Evolutionary conservation across 2,329 filamentous ascomycete genomes (phyloP), one percentile per base, ranked within the genome.

Genomic region (Dothiorella sarmentorum): DNA sequence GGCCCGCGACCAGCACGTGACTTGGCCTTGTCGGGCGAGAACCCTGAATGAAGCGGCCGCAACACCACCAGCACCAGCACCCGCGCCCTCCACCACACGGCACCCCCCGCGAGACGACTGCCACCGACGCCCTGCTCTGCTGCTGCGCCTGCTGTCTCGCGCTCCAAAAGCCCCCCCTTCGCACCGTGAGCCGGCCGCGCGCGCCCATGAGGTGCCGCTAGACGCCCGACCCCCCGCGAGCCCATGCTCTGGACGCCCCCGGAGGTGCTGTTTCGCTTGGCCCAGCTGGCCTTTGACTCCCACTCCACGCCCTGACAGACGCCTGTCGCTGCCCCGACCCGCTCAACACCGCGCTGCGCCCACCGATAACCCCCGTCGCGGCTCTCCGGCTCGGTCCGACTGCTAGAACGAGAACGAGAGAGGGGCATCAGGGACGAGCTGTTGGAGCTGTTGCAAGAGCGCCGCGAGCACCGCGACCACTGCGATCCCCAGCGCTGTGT

Each of bases 401-500:
- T 59, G 38, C 40, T 55, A 35, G 38, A 24, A 53, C 37, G 57
- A 35, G 38, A 24, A 53, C 37, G 57, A 55, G 38, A 49, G 57
- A 55, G 57, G 57, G 57, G 38, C 47, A 45, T 44, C 45, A 53
- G 47, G 47, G 47, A 44, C 37, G 44, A 24, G 29, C 37, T 42
- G 38, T 27, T 29, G 47, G 47, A 44, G 38, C 29, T 53, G 35
- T 45, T 33, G 27, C 44, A 35, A 51, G 45, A 47, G 49, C 26
- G 33, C 45, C 55, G 55, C 55, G 55, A 47, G 15, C 24, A 24
- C 43, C 18, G 56, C 44, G 47, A 61, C 29, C 61, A 43, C 62
- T 56, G 59, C 40, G 55, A 51, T 22, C 42, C 18, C 42, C 56
- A 47, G 59, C 63, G 61, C 59, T 61, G 60, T 62, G 62, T 61